These are phyloP conservation scores for Penicillium psychrosexuale DNA, from an alignment of 2,329 filamentous ascomycete genomes.

Conservation along the genomic window DNA sequence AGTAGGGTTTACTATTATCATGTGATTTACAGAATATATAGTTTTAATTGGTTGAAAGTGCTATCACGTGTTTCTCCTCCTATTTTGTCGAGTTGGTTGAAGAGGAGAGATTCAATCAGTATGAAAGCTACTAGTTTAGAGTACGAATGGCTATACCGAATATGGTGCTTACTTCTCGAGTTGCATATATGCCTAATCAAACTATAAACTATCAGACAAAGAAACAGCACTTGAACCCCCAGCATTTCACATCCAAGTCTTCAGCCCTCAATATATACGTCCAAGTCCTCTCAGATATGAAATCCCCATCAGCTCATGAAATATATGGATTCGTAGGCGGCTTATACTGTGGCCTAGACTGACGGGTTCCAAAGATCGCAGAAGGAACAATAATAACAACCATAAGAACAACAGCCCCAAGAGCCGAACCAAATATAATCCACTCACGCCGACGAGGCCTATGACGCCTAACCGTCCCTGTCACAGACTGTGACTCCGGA, in stretches of 20 bases:
- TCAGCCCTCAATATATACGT: neutral
- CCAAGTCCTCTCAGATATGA: neutral
- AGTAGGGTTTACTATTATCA: neutral
- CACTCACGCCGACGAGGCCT: conserved; percentile 2
- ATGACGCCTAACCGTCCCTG: conserved; percentile 2
- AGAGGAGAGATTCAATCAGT: neutral
- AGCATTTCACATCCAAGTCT: neutral
- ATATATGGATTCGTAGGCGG: neutral
- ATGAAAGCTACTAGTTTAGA: neutral
- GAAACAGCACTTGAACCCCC: neutral
- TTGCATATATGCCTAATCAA: neutral
- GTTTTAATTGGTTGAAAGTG: too few species aligned
- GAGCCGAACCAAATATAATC: neutral
- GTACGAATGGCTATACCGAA: neutral
- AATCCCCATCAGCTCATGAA: neutral
- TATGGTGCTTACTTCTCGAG: neutral
- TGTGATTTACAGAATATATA: neutral
- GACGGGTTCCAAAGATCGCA: conserved; percentile 3
- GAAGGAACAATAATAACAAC: conserved; percentile 9
- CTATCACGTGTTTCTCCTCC: too few species aligned
- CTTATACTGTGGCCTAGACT: neutral
- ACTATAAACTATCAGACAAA: neutral
- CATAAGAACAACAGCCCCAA: conserved; percentile 3
- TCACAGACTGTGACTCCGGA: conserved; percentile 1
- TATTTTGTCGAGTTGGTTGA: neutral